phyloP scores from a whole-genome alignment of 345 rosid species.

The Ceriops decandra region DNA sequence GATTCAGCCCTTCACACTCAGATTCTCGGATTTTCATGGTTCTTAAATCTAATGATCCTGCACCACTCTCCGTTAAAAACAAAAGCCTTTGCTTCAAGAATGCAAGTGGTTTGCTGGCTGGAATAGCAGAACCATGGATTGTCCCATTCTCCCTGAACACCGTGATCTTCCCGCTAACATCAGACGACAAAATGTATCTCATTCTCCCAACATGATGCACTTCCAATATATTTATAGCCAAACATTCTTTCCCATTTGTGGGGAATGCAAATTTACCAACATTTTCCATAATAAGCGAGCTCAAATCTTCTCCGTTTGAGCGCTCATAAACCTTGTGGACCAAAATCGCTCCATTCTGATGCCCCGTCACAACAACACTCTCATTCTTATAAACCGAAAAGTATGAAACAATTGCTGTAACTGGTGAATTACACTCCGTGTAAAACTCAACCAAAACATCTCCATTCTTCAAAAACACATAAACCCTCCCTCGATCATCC shows the following conservation, averaged over 20 bases:
- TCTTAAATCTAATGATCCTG: constrained; percentile 89
- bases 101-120: constrained; percentile 60
- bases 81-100: constrained; percentile 89
- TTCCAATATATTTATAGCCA: constrained; percentile 57
- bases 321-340: constrained; percentile 64
- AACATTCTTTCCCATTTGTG: constrained; percentile 38
- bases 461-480: constrained; percentile 71
- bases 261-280: constrained; percentile 41
- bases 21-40: constrained; percentile 83
- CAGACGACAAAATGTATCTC: constrained; percentile 62
- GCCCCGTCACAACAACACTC: constrained; percentile 74
- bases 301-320: constrained; percentile 61
- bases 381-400: constrained; percentile 69
- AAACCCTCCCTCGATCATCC: constrained; percentile 69
- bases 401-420: constrained; percentile 74
- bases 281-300: constrained; percentile 47
- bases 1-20: constrained; percentile 80
- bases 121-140: constrained; percentile 62
- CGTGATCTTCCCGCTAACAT: constrained; percentile 55
- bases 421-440: constrained; percentile 49
- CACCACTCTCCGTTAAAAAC: constrained; percentile 86
- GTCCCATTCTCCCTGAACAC: constrained; percentile 71
- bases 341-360: constrained; percentile 58
- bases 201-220: constrained; percentile 86
- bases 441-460: constrained; percentile 65